Base-by-base conservation (phyloP, 371 early-diverging fungal species). In the Mucor saturninus region DNA sequence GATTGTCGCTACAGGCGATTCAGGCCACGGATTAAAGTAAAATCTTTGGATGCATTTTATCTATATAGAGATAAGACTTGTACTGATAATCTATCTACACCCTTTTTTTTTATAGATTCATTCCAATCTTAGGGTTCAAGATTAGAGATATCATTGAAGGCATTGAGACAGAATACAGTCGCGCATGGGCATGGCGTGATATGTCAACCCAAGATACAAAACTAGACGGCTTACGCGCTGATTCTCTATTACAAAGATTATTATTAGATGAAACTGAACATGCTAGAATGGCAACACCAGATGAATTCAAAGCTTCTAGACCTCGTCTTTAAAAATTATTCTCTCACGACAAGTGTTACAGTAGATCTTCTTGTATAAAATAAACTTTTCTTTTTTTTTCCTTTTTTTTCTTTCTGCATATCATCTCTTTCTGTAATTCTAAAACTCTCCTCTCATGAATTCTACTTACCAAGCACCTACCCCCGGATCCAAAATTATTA, bases 21-120 rank as follows among this genome's bases (percentile, higher is more conserved):
- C 79, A n/a, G 81, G 81, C 1, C 81, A 81, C 48, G 81, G 77
- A n/a, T 67, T 78, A 65, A 81, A 81, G 81, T 74, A 74, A 71
- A 21, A 21, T 21, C 21, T 21, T 21, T 21, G 21, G 21, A 21
- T 21, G 21, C 21, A 21, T 21, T 21, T 21, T 21, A 21, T 21
- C 21, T 21, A 21, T 21, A 21, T 21, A 21, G 21, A 21, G 21
- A 21, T 21, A 21, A 21, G 70, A 13, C 15, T 7, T 40, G 15
- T n/a, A 21, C 1, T 46, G n/a, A 21, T 46, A 21, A 21, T 21
- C 21, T 21, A 21, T 21, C 21, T 21, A 21, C 21, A 1, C 21
- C 2, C 1, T 21, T 40, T 48, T 61, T n/a, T 35, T n/a, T 4
- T 43, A 10, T 42, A 74, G 74, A 9, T 76, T 76, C 37, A 61